phyloP scores from a whole-genome alignment of 345 rosid species.

The Erodium maritimum region DNA sequence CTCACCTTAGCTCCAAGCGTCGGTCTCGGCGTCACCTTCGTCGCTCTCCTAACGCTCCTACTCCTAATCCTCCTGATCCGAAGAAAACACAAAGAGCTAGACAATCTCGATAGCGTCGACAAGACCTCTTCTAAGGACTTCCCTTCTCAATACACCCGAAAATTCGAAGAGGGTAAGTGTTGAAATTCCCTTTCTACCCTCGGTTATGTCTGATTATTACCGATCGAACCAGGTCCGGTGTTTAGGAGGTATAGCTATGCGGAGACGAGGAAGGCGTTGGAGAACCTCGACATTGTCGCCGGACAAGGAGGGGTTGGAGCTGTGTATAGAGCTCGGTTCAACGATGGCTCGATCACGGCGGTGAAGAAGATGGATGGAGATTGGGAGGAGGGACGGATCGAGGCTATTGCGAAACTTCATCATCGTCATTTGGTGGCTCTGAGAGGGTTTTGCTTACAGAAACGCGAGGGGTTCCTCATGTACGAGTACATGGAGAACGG shows the following conservation, averaged over 20 bases:
- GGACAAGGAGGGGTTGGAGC: slow-evolving; percentile 93
- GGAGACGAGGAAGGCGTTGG: slow-evolving; percentile 74
- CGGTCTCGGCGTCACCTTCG: slow-evolving; percentile 58
- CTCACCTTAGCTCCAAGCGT: slow-evolving; percentile 47
- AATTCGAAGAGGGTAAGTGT: slow-evolving; percentile 52
- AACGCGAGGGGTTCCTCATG: slow-evolving; percentile 73
- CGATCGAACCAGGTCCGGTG: slow-evolving; percentile 67
- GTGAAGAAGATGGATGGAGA: slow-evolving; percentile 68
- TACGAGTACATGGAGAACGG: slow-evolving; percentile 88
- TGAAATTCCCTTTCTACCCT: not conserved
- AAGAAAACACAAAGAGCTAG: slow-evolving; percentile 50
- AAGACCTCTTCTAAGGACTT: slow-evolving; percentile 36
- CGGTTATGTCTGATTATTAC: no score
- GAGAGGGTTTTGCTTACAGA: slow-evolving; percentile 71
- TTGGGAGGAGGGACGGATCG: slow-evolving; percentile 87
- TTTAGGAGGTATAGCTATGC: slow-evolving; percentile 63
- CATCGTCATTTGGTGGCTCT: slow-evolving; percentile 92
- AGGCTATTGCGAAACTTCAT: slow-evolving; percentile 85
- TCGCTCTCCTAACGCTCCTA: slow-evolving; percentile 43
- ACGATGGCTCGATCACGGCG: slow-evolving; percentile 56
- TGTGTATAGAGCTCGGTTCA: slow-evolving; percentile 62
- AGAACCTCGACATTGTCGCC: slow-evolving; percentile 45
- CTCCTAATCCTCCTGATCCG: slow-evolving; percentile 61
- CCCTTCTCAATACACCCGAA: slow-evolving; percentile 35
- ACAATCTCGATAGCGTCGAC: slow-evolving; percentile 31